phyloP scores from a whole-genome alignment of 2,329 filamentous ascomycete species.

The Aspergillus fumigatus region DNA sequence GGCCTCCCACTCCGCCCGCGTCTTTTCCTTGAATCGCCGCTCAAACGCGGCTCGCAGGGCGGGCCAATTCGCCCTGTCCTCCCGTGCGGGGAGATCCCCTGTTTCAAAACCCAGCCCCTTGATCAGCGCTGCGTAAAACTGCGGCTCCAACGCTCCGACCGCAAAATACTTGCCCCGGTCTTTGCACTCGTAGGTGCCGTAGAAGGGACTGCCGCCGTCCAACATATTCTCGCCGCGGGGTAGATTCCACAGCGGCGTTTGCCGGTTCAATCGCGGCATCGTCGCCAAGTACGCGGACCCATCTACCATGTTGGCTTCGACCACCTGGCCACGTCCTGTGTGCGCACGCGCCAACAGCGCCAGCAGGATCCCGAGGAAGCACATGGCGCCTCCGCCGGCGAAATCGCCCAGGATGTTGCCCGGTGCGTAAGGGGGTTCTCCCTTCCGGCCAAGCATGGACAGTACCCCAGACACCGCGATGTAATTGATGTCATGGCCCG shows the following conservation, averaged over 20 bases:
- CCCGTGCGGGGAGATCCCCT: slow-evolving; percentile 43
- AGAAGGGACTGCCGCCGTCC: slow-evolving; percentile 82
- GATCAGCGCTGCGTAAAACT: slow-evolving; percentile 70
- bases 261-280: slow-evolving; percentile 66
- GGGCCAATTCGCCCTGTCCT: slow-evolving; percentile 64
- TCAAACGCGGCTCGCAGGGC: slow-evolving; percentile 60
- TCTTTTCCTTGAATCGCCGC: slow-evolving; percentile 62
- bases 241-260: slow-evolving; percentile 58
- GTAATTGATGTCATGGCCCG: slow-evolving; percentile 95
- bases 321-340: slow-evolving; percentile 73
- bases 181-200: slow-evolving; percentile 80
- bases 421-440: slow-evolving; percentile 70
- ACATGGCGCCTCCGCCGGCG: slow-evolving; percentile 77
- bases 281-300: slow-evolving; percentile 73
- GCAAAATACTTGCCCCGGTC: slow-evolving; percentile 72
- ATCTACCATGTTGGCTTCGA: slow-evolving; percentile 97
- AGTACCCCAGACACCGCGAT: slow-evolving; percentile 81
- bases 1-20: slow-evolving; percentile 73
- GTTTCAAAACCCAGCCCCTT: slow-evolving; percentile 59
- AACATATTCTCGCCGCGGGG: slow-evolving; percentile 71
- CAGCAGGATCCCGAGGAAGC: slow-evolving; percentile 77
- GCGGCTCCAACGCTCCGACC: slow-evolving; percentile 84
- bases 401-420: slow-evolving; percentile 86
- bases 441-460: slow-evolving; percentile 65
- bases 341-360: slow-evolving; percentile 64